Base-by-base conservation (phyloP, 192 early-diverging fungal species). In the Podochytrium sp. region DNA sequence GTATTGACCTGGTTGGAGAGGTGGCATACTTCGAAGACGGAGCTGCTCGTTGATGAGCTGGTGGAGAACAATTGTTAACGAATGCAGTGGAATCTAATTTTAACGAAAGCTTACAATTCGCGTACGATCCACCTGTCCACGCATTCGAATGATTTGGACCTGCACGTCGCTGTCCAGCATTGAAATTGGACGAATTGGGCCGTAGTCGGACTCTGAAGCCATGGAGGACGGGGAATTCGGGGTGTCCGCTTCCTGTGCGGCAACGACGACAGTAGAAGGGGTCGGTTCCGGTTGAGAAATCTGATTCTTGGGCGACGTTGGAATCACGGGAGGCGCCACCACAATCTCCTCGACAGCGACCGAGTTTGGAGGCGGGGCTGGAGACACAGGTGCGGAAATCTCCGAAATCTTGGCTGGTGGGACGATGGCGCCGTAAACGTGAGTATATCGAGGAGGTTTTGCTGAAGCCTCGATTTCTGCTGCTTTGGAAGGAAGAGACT, bases 21-120 rank as follows among this genome's bases (percentile, higher is more conserved):
- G 38, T 27, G 38, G 63, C 40, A 65, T 40, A 1, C 47, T 65
- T 49, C 63, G 41, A 0, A 65, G 42, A 12, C 63, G 63, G 14
- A 65, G 43, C 47, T 65, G 63, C 41, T 65, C 63, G 38, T 65
- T 65, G 16, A 65, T 65, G 5, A 65, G 42, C 63, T 65, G 29
- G 29, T 23, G 27, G n/a, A 10, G n/a, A 47, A 20, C 43, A 47
- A 12, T 57, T 57, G 12, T 14, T 61, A 18, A 43, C 38, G 47
- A 47, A 20, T 43, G 27, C n/a, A 47, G 10, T 35, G 4, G 32
- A 62, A 38, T 12, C 37, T 12, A 62, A 25, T 62, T 12, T 12
- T 6, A 62, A 30, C 4, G 32, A 12, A 62, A 29, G 10, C 63
- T 27, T 65, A 65, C 63, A 10, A 41, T 65, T 43, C 63, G 29